Base-by-base conservation (phyloP, 2,329 filamentous ascomycete species). In the Colletotrichum godetiae region DNA sequence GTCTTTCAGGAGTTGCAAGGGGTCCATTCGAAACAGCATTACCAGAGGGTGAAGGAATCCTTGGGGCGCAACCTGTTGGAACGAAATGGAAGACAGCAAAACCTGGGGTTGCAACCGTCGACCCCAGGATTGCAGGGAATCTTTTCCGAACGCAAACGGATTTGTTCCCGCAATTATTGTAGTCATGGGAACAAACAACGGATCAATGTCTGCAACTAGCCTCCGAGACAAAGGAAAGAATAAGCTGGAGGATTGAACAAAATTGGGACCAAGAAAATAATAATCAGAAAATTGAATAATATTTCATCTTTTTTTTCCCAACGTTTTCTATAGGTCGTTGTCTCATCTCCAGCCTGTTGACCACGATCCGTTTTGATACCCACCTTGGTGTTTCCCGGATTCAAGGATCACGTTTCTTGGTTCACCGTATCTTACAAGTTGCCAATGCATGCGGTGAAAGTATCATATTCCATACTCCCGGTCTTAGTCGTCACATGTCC, bases 131-230 rank as follows among this genome's bases (percentile, higher is more conserved):
- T 56, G 27, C 33, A 35, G 52, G 33, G 42, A 67, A 61, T 61
- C 55, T 27, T 55, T 69, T 49, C 60, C 70, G 66, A 65, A 59
- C 46, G 70, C 70, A 70, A 73, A 73, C 70, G 70, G 70, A 70
- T 65, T 69, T 53, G 29, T 59, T 63, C 59, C 66, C 59, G 42
- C 42, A 27, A 4, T 15, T n/a, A 5, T 31, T 10, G 24, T 33
- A 65, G 67, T 65, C 66, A 70, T 64, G 70, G 49, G 70, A 56
- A 70, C 70, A 70, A 70, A 59, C 70, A 37, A 60, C 67, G 53
- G 55, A 52, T 46, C 33, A 53, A 19, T 12, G 35, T 60, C 70
- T 73, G 66, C 70, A 61, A 64, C 31, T 73, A 73, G 70, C 70
- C 67, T 65, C 33, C 13, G 4, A 19, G 42, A 57, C 46, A 31